Evolutionary conservation across 2,329 filamentous ascomycete genomes (phyloP), one percentile per base, ranked within the genome.

Genomic region (Scleromitrula shiraiana): DNA sequence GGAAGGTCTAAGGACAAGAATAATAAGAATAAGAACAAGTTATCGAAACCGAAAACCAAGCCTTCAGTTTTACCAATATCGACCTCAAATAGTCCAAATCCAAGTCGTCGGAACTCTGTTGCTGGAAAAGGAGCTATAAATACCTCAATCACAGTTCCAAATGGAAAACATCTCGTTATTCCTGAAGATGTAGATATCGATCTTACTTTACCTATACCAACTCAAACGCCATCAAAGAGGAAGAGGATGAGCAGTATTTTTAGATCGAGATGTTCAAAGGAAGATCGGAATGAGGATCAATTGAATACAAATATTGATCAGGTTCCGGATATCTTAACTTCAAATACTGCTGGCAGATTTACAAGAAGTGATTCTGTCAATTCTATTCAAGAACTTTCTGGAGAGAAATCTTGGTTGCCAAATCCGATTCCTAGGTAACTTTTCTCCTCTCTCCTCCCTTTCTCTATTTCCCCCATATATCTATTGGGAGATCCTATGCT

Each of bases 31-130:
- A 14, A 33, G 10, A 62, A 62, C 33, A 62, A 54, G 43, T 41
- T 64, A n/a, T 63, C 61, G 14, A 64, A 64, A 44, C 62, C 62
- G 1, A 59, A 52, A 39, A 62, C 62, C 17, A 62, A 59, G 23
- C 56, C 56, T 6, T 53, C 39, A 5, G 50, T 51, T 3, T 54
- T 52, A 37, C 48, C 59, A 2, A 19, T 20, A 29, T 36, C 59
- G 12, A 55, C 50, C 24, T 27, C 48, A 10, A 56, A 51, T 29
- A 41, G 32, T 15, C 40, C 54, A 3, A 47, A 49, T 24, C 40
- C 36, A 4, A 57, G 52, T 53, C 56, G 57, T 24, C 54, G 53
- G 17, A 58, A 57, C 32, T 61, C 57, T n/a, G 45, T 56, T 9
- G 47, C 52, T n/a, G 46, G 42, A 2, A 52, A 35, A 30, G 49